phyloP scores from a whole-genome alignment of 1,139 yeast species.

The Magnusiomyces sp. region DNA sequence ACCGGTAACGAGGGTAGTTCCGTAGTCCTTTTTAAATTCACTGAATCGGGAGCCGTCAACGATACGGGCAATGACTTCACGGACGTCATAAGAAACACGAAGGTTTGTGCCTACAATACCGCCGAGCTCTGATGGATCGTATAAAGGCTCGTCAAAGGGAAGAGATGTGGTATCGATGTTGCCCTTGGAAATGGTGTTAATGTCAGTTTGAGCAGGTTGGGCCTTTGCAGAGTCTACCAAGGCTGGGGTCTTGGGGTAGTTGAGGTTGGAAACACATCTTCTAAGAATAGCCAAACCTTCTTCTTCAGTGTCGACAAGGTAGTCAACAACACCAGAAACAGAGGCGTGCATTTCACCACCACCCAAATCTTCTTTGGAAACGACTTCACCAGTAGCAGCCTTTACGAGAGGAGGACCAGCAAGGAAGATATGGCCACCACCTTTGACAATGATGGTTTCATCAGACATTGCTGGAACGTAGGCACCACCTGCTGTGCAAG shows the following conservation, averaged over 20 bases:
- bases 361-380: slow-evolving; percentile 31
- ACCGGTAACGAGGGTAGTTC: slow-evolving; percentile 30
- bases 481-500: slow-evolving; percentile 36
- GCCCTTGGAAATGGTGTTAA: neutral
- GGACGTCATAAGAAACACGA: slow-evolving; percentile 29
- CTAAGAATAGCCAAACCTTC: slow-evolving; percentile 30
- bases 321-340: slow-evolving; percentile 31
- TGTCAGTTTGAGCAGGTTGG: neutral
- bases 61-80: slow-evolving; percentile 31
- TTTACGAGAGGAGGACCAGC: slow-evolving; percentile 34
- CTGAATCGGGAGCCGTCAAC: slow-evolving; percentile 31
- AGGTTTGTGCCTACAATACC: slow-evolving; percentile 31
- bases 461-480: slow-evolving; percentile 34
- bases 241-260: slow-evolving; percentile 19
- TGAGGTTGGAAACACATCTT: slow-evolving; percentile 27
- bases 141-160: slow-evolving; percentile 26
- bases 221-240: slow-evolving; percentile 1
- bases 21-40: slow-evolving; percentile 30
- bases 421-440: slow-evolving; percentile 31
- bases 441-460: slow-evolving; percentile 31
- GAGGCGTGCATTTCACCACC: slow-evolving; percentile 33
- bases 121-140: slow-evolving; percentile 28
- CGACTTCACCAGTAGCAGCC: slow-evolving; percentile 33
- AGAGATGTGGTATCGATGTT: neutral
- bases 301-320: slow-evolving; percentile 30